Percentiles rank a stretch among this genome's conserved stretches.
Conservation (phyloP, 306 rosid species). For the Canavalia ensiformis region DNA sequence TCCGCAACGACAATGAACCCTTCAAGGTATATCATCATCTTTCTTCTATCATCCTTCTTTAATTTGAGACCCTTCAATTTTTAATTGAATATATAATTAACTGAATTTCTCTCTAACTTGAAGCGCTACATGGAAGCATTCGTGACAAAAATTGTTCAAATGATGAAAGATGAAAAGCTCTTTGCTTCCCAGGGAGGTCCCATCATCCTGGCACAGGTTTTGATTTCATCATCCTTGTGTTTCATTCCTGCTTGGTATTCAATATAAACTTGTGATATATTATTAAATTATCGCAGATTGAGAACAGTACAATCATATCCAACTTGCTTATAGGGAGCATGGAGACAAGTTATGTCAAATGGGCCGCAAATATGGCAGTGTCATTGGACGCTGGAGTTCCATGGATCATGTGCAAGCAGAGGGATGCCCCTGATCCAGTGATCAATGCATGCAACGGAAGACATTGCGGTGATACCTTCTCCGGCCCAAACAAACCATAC, state of each 20-base stretch:
- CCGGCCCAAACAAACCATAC: constrained; percentile 90
- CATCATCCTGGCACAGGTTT: constrained; percentile 82
- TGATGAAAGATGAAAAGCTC: constrained; percentile 74
- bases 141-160: constrained; percentile 56
- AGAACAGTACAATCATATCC: constrained; percentile 87
- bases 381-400: constrained; percentile 65
- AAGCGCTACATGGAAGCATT: constrained; percentile 71
- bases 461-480: constrained; percentile 93
- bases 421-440: constrained; percentile 90
- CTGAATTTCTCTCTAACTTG: background rate
- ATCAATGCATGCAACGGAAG: constrained; percentile 97
- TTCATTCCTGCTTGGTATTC: too few relatives aligned
- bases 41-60: background rate
- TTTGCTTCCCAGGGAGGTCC: constrained; percentile 95
- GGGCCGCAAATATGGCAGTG: constrained; percentile 86
- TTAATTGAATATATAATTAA: too few relatives aligned
- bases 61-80: background rate
- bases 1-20: constrained; percentile 74
- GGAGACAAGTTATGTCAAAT: constrained; percentile 73
- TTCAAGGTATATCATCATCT: constrained; percentile 62
- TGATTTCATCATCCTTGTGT: background rate
- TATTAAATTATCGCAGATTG: constrained; percentile 59
- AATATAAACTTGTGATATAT: background rate
- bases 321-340: constrained; percentile 64
- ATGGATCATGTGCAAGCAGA: constrained; percentile 99